Percentiles rank a stretch among this genome's conserved stretches.
Evolutionary conservation across 257 asterid genomes (phyloP).

Genomic region (Leptodermis oblonga): DNA sequence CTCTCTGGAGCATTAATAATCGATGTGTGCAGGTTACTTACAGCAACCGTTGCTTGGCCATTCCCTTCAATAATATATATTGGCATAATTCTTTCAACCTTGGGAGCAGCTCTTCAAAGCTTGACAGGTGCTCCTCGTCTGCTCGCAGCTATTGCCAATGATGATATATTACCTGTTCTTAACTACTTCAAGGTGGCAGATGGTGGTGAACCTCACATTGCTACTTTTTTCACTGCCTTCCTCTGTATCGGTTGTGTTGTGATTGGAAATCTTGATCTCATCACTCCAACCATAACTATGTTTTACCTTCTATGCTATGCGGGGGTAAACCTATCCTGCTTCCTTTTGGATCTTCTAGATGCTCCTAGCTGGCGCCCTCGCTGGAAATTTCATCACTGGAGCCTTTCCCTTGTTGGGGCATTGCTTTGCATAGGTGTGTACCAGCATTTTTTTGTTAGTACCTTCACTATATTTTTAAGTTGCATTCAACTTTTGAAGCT

Average conservation of each 20-base stretch:
- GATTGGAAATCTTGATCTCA: slow-evolving; percentile 91
- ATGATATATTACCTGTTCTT: slow-evolving; percentile 93
- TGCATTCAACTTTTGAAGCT: not conserved
- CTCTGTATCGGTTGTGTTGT: slow-evolving; percentile 86
- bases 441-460: not conserved
- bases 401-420: slow-evolving; percentile 97
- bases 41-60: slow-evolving; percentile 99
- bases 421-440: slow-evolving; percentile 69
- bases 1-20: slow-evolving; percentile 29
- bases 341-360: slow-evolving; percentile 94
- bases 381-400: slow-evolving; percentile 99
- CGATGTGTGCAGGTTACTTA: slow-evolving; percentile 78
- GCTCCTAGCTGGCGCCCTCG: slow-evolving; percentile 99
- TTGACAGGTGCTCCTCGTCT: slow-evolving; percentile 98
- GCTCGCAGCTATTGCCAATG: slow-evolving; percentile 98
- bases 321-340: slow-evolving; percentile 95
- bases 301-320: slow-evolving; percentile 94
- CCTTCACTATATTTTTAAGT: not conserved
- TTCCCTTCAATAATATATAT: slow-evolving; percentile 75
- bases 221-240: slow-evolving; percentile 92
- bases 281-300: slow-evolving; percentile 97
- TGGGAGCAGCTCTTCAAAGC: slow-evolving; percentile 99
- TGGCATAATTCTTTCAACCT: slow-evolving; percentile 94
- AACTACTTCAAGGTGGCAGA: slow-evolving; percentile 92
- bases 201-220: slow-evolving; percentile 82